Conservation (phyloP, 371 early-diverging fungal species). For the Rhizopus microsporus region DNA sequence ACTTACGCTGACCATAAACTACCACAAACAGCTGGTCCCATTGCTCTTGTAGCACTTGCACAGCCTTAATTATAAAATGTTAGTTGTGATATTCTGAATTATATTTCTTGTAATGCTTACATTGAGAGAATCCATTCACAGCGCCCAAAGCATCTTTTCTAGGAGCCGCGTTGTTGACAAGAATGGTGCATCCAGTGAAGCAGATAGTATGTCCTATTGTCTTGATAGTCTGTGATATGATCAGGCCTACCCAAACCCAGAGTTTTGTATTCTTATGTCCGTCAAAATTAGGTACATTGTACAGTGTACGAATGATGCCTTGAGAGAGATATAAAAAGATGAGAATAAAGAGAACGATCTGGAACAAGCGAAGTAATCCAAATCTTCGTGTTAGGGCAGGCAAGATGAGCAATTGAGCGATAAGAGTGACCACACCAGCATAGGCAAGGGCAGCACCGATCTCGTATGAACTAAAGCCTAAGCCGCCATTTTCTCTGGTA, state of each 20-base stretch:
- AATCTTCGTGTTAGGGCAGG: constrained; percentile 50
- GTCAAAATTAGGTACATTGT: constrained; percentile 29
- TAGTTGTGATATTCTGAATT: neutral
- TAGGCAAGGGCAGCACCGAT: constrained; percentile 65
- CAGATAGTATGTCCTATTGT: constrained; percentile 39
- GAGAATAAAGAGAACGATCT: constrained; percentile 36
- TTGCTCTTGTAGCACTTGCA: constrained; percentile 43
- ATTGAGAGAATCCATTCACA: constrained; percentile 46
- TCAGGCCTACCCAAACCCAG: constrained; percentile 51
- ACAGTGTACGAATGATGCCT: constrained; percentile 37
- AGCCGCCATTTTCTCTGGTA: constrained; percentile 55
- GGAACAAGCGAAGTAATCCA: constrained; percentile 56
- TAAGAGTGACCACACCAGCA: constrained; percentile 53
- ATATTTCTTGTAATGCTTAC: constrained; percentile 23
- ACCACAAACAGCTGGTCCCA: constrained; percentile 51
- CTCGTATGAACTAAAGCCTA: constrained; percentile 54
- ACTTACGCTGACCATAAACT: constrained; percentile 44
- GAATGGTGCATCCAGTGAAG: constrained; percentile 36
- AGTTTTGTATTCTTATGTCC: constrained; percentile 35
- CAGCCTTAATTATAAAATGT: constrained; percentile 26
- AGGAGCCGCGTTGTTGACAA: constrained; percentile 41
- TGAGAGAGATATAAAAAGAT: constrained; percentile 47
- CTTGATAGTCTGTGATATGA: constrained; percentile 31
- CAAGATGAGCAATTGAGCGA: constrained; percentile 61
- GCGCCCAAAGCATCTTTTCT: constrained; percentile 35